Evolutionary conservation across 345 rosid genomes (phyloP), one percentile per base, ranked within the genome.

Genomic region (Rhodamnia rubescens): DNA sequence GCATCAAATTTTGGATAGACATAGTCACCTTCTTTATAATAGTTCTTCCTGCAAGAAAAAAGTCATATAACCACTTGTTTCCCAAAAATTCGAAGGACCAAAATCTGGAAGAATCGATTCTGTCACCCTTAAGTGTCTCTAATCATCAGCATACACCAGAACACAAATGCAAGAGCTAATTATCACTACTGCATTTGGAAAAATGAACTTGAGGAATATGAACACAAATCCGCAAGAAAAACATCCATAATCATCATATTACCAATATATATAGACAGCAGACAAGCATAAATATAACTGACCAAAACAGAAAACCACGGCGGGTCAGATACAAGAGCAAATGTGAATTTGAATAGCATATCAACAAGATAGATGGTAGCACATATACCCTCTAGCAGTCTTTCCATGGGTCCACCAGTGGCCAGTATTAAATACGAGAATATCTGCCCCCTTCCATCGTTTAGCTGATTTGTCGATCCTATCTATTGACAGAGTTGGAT

Each of bases 401-500:
- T 97, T 97, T 85, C 98, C 98, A 91, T 96, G 98, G 88, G 93
- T 92, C 99, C 99, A 97, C 99, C 98, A 96, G 86, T 97, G 99
- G 80, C 94, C 98, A 52, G 98, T 97, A 90, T 97, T 97, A 87
- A 97, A 97, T 74, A 96, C 93, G 85, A 96, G 92, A 87, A 97
- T 95, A 89, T 97, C 93, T 55, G 96, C 98, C 47, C 91, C 91
- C 90, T 91, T 93, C 98, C 98, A 96, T 87, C 91, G 91, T 13
- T 87, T 86, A 53, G 94, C 75, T 50, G 94, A 82, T 94, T 96
- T 95, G 91, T 96, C 98, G 75, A 96, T 95, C 89, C 85, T 88
- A 88, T 97, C 99, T 81, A 97, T 93, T 27, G 95, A 94, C 84
- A 96, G 90, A 84, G 92, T 95, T 11, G 98, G 98, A 87, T 95